Percentiles rank a stretch among this genome's conserved stretches.
phyloP scores from a whole-genome alignment of 768 basidiomycete species.

The Fistulinella prunicolor region DNA sequence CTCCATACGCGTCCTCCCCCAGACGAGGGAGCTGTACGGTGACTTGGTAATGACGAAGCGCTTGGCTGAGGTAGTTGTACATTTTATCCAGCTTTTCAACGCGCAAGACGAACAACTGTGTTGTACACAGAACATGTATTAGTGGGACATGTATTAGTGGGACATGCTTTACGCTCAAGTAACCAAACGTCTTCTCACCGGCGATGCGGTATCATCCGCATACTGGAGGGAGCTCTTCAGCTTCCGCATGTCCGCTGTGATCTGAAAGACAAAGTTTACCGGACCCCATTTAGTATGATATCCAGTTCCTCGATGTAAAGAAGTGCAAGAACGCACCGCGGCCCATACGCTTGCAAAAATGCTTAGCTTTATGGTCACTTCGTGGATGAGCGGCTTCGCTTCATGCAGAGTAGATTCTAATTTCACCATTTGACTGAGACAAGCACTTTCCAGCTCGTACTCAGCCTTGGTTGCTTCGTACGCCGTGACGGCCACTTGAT shows the following conservation, averaged over 20 bases:
- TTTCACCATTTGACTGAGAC: slow-evolving; percentile 16
- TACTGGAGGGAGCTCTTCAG: slow-evolving; percentile 9
- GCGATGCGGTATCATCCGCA: slow-evolving; percentile 11
- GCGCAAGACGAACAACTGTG: slow-evolving; percentile 15
- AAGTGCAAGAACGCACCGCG: slow-evolving; percentile 3
- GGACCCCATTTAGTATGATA: background rate
- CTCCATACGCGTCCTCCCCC: background rate
- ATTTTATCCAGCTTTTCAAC: slow-evolving; percentile 13
- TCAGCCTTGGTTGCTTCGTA: slow-evolving; percentile 8
- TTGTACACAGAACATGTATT: no score
- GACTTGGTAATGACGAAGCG: slow-evolving; percentile 22
- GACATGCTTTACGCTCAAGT: background rate
- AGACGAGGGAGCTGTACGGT: slow-evolving; percentile 12
- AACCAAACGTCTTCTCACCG: slow-evolving; percentile 1
- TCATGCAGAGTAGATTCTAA: slow-evolving; percentile 11
- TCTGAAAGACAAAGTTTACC: slow-evolving; percentile 5
- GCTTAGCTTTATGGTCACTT: slow-evolving; percentile 16
- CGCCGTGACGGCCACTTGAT: slow-evolving; percentile 7
- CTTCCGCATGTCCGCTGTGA: slow-evolving; percentile 17
- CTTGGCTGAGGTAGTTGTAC: slow-evolving; percentile 21
- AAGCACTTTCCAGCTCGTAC: slow-evolving; percentile 12
- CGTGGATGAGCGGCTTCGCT: slow-evolving; percentile 16
- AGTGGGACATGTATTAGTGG: no score
- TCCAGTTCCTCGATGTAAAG: background rate
- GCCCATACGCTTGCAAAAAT: slow-evolving; percentile 21